Base-by-base conservation (phyloP, 2,329 filamentous ascomycete genomes). In the Arthrinium puccinioides region DNA sequence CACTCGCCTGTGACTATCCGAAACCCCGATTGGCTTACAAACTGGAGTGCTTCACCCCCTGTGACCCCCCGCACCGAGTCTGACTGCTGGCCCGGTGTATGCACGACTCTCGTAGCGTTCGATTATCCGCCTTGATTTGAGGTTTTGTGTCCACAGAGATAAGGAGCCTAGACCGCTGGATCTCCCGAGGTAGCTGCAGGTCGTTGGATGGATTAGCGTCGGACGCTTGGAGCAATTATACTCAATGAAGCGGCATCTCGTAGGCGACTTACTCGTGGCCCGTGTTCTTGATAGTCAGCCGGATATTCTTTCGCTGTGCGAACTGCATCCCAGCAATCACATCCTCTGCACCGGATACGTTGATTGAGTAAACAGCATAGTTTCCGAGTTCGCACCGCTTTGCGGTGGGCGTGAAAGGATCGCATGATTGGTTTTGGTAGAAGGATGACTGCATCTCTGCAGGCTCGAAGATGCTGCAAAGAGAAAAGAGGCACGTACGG, bases 141-240 rank as follows among this genome's bases (percentile, higher is more conserved):
- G 43, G 40, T 66, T 49, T 33, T 69, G 64, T 4, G 59, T 69
- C 67, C 70, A 73, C 9, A 73, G 42, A 1, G 55, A 56, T 2
- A 74, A 44, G 2, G 64, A 61, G 9, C 72, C 70, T 1, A 64
- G 59, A 13, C 72, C 74, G 1, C 70, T 70, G 0, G 66, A 72
- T 37, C 66, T 69, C 21, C 72, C 74, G 10, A 64, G 51, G 39
- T 51, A 63, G 36, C 42, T 46, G 14, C 18, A 11, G 33, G 13
- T 9, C 3, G n/a, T n/a, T n/a, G n/a, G n/a, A n/a, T n/a, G n/a
- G n/a, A 26, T 26, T 14, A n/a, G 21, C 2, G 9, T 3, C 6
- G 4, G 2, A 15, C 10, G 0, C n/a, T n/a, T n/a, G 20, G 18
- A 18, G 13, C 24, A 15, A 16, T 36, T 19, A 6, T 16, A 36